These are phyloP conservation scores for Backusella macrospora DNA, from an alignment of 192 early-diverging fungal genomes.

Conservation along the genomic window DNA sequence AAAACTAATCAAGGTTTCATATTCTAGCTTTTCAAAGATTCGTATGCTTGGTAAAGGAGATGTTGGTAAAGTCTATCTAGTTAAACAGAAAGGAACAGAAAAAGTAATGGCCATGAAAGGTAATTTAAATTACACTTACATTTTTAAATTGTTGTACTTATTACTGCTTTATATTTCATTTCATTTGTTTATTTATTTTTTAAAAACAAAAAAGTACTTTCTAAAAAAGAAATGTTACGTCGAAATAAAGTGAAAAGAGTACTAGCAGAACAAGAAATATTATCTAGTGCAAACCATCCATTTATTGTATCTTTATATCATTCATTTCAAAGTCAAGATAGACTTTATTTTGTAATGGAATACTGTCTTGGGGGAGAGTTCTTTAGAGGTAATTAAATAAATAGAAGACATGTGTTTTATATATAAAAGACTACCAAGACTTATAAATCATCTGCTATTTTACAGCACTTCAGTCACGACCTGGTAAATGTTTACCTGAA, in stretches of 20 bases:
- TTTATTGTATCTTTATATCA: constrained; percentile 89
- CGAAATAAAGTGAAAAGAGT: constrained; percentile 98
- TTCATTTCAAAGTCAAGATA: constrained; percentile 80
- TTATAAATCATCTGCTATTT: background rate
- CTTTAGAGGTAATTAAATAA: constrained; percentile 57
- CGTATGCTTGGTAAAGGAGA: constrained; percentile 94
- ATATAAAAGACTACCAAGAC: too few species aligned
- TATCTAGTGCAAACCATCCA: constrained; percentile 81
- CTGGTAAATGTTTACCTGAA: constrained; percentile 85
- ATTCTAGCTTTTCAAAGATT: constrained; percentile 84
- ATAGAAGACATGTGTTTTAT: background rate
- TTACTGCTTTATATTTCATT: background rate
- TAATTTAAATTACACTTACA: constrained; percentile 25
- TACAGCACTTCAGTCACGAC: constrained; percentile 80
- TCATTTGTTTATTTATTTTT: too few species aligned
- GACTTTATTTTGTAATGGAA: constrained; percentile 86
- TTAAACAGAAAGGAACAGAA: constrained; percentile 78
- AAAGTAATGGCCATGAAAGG: constrained; percentile 96
- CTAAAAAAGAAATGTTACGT: constrained; percentile 96
- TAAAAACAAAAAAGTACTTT: constrained; percentile 45
- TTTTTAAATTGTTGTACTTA: constrained; percentile 3
- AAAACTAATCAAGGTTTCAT: too few species aligned
- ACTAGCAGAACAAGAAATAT: constrained; percentile 86
- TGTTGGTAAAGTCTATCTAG: constrained; percentile 95
- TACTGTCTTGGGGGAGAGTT: constrained; percentile 89